Evolutionary conservation across 768 basidiomycete species (phyloP).

Genomic region (Rhodotorula sphaerocarpa): DNA sequence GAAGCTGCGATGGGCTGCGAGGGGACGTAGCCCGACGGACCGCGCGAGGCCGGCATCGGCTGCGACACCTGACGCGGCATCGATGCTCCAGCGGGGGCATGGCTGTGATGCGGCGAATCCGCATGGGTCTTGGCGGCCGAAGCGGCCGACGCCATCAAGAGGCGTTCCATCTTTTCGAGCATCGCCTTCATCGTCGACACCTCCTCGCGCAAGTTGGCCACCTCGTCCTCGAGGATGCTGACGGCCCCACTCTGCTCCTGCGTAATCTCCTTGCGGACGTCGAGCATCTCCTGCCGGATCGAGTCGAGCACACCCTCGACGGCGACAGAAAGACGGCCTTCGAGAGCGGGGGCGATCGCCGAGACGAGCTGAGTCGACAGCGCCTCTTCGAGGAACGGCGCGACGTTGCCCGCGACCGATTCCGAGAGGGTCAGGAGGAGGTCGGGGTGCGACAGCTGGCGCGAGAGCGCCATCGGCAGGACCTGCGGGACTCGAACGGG

Average conservation of each 20-base stretch:
- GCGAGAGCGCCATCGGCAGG: slow-evolving; percentile 70
- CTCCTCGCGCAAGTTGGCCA: slow-evolving; percentile 7
- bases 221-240: slow-evolving; percentile 57
- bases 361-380: slow-evolving; percentile 64
- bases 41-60: no score
- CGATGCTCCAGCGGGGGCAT: no score
- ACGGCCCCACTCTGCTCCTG: slow-evolving; percentile 73
- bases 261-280: slow-evolving; percentile 68
- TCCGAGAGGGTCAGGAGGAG: slow-evolving; percentile 68
- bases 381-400: slow-evolving; percentile 68
- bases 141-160: background rate
- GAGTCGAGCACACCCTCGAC: slow-evolving; percentile 73
- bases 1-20: background rate
- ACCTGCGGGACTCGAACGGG: slow-evolving; percentile 47
- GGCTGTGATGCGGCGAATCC: no score
- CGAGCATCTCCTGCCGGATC: slow-evolving; percentile 64
- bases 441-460: slow-evolving; percentile 65
- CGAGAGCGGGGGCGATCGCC: slow-evolving; percentile 68
- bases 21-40: background rate
- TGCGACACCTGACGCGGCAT: no score
- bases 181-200: slow-evolving; percentile 12
- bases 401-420: slow-evolving; percentile 61
- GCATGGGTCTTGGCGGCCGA: background rate
- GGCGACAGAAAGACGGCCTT: slow-evolving; percentile 63
- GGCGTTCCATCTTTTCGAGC: slow-evolving; percentile 21